Percentiles rank a stretch among this genome's conserved stretches.
Conservation (phyloP, 108 stramenopile genomes). For the Fistulifera pelliculosa region DNA sequence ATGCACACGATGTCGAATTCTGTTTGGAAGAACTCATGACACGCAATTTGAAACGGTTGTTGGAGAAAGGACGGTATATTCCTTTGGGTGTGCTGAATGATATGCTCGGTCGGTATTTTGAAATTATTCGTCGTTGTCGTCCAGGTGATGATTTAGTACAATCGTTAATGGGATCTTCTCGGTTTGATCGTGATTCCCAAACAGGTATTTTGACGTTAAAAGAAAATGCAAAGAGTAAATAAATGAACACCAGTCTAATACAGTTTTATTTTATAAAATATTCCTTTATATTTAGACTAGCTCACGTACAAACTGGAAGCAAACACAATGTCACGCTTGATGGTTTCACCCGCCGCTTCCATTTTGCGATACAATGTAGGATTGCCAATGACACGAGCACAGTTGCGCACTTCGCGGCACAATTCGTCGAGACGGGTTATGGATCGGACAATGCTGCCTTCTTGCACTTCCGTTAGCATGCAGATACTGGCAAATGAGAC, state of each 20-base stretch:
- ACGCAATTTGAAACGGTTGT: slow-evolving; percentile 50
- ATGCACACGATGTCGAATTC: slow-evolving; percentile 13
- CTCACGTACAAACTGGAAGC: slow-evolving; percentile 91
- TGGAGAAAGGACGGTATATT: slow-evolving; percentile 55
- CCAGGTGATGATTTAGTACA: too few species aligned
- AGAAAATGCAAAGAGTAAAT: too few species aligned
- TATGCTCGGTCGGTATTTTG: slow-evolving; percentile 11
- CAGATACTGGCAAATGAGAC: slow-evolving; percentile 88
- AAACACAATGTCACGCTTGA: slow-evolving; percentile 97
- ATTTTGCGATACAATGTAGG: slow-evolving; percentile 91
- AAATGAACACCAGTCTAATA: too few species aligned
- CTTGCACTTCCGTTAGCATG: slow-evolving; percentile 87
- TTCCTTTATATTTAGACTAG: background rate
- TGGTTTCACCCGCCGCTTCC: slow-evolving; percentile 88
- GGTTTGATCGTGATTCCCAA: too few species aligned
- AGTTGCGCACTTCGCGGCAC: slow-evolving; percentile 93
- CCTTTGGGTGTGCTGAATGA: slow-evolving; percentile 52
- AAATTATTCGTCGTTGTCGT: too few species aligned
- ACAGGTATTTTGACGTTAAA: too few species aligned
- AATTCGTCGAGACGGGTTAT: slow-evolving; percentile 96
- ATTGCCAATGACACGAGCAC: slow-evolving; percentile 93
- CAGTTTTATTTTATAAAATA: too few species aligned
- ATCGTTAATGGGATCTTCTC: too few species aligned
- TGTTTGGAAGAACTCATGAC: slow-evolving; percentile 26
- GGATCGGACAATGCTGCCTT: slow-evolving; percentile 92